Percentiles rank a stretch among this genome's conserved stretches.
phyloP scores from a whole-genome alignment of 441 rosid species.

The Pelargonium australe region DNA sequence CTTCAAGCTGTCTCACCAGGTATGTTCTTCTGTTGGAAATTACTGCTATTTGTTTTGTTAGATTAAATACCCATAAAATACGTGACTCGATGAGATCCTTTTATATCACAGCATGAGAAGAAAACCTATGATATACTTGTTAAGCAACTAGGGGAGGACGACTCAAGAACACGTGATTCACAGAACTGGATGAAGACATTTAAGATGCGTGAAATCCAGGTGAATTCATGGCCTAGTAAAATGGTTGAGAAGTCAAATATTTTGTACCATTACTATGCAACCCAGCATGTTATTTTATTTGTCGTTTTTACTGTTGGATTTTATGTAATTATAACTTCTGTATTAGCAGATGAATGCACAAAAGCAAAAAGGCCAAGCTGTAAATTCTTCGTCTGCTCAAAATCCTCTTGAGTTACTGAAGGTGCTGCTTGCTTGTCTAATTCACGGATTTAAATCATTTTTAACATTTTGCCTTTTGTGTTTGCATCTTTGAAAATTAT shows the following conservation, averaged over 20 bases:
- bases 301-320: not conserved
- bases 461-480: too few relatives aligned
- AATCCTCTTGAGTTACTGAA: constrained; percentile 88
- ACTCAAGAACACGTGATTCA: constrained; percentile 92
- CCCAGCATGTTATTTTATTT: not conserved
- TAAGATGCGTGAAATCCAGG: constrained; percentile 97
- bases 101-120: constrained; percentile 80
- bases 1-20: constrained; percentile 98
- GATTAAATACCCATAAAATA: not conserved
- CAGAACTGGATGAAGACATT: constrained; percentile 93
- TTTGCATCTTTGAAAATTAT: too few relatives aligned
- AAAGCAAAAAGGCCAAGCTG: constrained; percentile 92
- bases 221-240: constrained; percentile 20
- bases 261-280: too few relatives aligned
- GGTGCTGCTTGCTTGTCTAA: constrained; percentile 23
- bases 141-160: constrained; percentile 95
- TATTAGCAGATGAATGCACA: constrained; percentile 66
- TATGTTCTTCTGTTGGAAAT: constrained; percentile 20
- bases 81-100: constrained; percentile 10
- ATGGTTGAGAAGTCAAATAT: not conserved
- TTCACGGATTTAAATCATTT: too few relatives aligned
- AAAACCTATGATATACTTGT: constrained; percentile 94
- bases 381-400: constrained; percentile 71
- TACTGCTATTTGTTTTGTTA: not conserved
- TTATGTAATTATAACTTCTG: constrained; percentile 11